phyloP scores from a whole-genome alignment of 192 early-diverging fungal species.

The Backusella mclennaniae region DNA sequence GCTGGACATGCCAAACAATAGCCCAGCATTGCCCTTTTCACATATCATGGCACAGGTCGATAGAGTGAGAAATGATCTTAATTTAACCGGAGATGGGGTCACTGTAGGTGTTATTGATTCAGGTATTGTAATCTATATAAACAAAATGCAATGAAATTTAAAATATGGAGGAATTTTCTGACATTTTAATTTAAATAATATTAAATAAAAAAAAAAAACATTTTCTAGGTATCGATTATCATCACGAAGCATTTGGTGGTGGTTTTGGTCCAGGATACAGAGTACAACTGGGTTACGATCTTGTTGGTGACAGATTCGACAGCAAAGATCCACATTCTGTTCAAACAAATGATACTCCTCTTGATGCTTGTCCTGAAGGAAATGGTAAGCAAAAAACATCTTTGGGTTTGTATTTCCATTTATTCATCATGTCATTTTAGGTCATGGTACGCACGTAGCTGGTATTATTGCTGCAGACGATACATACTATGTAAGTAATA shows the following conservation, averaged over 20 bases:
- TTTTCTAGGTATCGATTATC: conserved; percentile 52
- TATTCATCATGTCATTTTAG: conserved; percentile 13
- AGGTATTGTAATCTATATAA: conserved; percentile 31
- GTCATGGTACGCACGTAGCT: conserved; percentile 70
- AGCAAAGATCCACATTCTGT: conserved; percentile 7
- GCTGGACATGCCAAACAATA: neutral
- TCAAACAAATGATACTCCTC: conserved; percentile 39
- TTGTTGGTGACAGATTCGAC: conserved; percentile 58
- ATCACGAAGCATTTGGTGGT: conserved; percentile 62
- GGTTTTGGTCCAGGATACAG: conserved; percentile 60
- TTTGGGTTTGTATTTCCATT: too few relatives aligned
- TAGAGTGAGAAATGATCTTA: conserved; percentile 43
- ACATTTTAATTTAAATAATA: neutral
- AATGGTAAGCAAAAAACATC: conserved; percentile 4
- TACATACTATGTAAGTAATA: conserved; percentile 30
- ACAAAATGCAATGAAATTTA: neutral
- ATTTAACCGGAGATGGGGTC: conserved; percentile 59
- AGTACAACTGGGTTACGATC: conserved; percentile 61
- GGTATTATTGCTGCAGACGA: conserved; percentile 59
- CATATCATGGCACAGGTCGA: conserved; percentile 55
- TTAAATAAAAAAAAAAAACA: neutral
- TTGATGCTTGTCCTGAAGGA: conserved; percentile 44
- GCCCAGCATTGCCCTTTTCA: conserved; percentile 19
- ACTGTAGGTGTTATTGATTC: conserved; percentile 68
- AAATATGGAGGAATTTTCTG: neutral